Evolutionary conservation across 2,329 filamentous ascomycete genomes (phyloP).

Genomic region (Diaporthe ampelina): DNA sequence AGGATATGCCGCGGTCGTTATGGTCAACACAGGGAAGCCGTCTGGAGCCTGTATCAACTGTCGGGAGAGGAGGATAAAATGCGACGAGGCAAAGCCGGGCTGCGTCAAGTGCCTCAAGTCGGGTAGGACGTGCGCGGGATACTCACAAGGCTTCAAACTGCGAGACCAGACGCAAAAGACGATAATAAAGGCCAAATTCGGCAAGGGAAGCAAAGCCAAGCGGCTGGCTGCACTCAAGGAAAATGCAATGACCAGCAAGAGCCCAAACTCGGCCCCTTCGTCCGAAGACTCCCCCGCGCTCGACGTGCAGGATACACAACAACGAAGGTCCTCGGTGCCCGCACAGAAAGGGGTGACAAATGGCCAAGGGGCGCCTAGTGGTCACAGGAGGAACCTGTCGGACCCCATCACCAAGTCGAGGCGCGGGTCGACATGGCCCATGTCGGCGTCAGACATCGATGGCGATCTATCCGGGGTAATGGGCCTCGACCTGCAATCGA

Average conservation of each 20-base stretch:
- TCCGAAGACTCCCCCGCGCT: not conserved
- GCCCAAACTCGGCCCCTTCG: not conserved
- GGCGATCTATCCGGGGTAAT: not conserved
- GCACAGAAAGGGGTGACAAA: not conserved
- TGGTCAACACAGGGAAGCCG: constrained; percentile 38
- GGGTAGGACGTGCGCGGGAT: constrained; percentile 33
- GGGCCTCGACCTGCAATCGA: constrained; percentile 22
- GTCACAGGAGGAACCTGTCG: constrained; percentile 11
- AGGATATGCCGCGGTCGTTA: constrained; percentile 19
- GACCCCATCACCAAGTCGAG: not conserved
- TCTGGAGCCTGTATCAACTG: constrained; percentile 38
- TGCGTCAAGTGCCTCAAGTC: constrained; percentile 40
- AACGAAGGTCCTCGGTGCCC: constrained; percentile 12
- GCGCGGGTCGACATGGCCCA: not conserved
- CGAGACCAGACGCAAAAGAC: constrained; percentile 37
- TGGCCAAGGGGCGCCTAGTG: not conserved
- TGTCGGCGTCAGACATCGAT: not conserved
- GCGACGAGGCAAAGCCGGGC: constrained; percentile 38
- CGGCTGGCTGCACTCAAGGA: constrained; percentile 12
- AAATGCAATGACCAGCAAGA: not conserved
- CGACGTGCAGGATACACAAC: not conserved
- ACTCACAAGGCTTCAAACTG: constrained; percentile 32
- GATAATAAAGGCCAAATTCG: constrained; percentile 34
- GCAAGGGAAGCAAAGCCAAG: constrained; percentile 10
- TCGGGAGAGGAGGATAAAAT: constrained; percentile 39